phyloP scores from a whole-genome alignment of 2,329 filamentous ascomycete genomes.

The Aspergillus proliferans region DNA sequence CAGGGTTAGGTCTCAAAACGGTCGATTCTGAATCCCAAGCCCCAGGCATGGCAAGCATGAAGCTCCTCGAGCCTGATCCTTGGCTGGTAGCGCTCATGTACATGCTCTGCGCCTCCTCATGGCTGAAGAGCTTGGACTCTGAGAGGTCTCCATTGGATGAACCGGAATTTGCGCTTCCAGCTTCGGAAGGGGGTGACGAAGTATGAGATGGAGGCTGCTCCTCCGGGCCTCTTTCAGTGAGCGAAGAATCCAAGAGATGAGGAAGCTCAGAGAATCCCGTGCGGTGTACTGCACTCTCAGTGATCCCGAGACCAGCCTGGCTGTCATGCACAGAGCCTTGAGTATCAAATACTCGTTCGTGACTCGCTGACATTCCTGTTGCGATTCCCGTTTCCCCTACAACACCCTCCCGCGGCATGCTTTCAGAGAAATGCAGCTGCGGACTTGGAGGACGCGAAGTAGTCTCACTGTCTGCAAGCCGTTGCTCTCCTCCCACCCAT shows the following conservation, averaged over 20 bases:
- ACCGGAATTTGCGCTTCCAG: slow-evolving; percentile 16
- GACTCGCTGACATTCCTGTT: background rate
- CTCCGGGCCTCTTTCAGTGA: background rate
- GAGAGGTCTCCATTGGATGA: slow-evolving; percentile 34
- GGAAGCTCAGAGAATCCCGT: background rate
- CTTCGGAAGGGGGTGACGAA: slow-evolving; percentile 15
- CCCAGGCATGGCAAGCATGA: slow-evolving; percentile 35
- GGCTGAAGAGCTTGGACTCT: slow-evolving; percentile 43
- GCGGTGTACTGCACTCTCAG: background rate
- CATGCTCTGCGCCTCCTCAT: slow-evolving; percentile 47
- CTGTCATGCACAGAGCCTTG: slow-evolving; percentile 1
- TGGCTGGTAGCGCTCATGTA: slow-evolving; percentile 53
- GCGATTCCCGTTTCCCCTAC: slow-evolving; percentile 1
- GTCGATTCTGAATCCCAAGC: slow-evolving; percentile 32
- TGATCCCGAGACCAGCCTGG: slow-evolving; percentile 2
- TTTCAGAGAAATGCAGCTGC: slow-evolving; percentile 7
- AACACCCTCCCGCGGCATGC: slow-evolving; percentile 2
- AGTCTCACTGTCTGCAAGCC: slow-evolving; percentile 6
- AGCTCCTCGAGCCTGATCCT: slow-evolving; percentile 21
- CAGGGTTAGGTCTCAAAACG: slow-evolving; percentile 1
- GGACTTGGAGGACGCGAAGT: slow-evolving; percentile 14
- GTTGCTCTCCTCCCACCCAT: slow-evolving; percentile 4
- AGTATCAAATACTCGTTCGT: no score
- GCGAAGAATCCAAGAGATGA: background rate
- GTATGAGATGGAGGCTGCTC: slow-evolving; percentile 3